phyloP scores from a whole-genome alignment of 2,329 filamentous ascomycete species.

The Sordariomycetes sp. region DNA sequence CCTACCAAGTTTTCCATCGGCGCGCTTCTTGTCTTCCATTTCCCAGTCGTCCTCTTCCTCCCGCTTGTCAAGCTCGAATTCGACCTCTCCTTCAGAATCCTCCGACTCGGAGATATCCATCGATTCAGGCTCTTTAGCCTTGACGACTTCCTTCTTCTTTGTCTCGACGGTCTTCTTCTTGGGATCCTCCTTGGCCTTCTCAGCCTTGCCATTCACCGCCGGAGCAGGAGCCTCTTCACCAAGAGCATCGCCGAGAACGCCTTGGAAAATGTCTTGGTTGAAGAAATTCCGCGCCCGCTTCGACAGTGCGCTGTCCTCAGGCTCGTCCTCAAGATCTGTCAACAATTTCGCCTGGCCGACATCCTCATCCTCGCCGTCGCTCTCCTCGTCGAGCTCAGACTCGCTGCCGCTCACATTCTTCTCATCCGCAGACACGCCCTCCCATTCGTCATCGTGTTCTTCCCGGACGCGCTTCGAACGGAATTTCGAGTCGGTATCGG shows the following conservation, averaged over 20 bases:
- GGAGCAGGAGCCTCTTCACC: slow-evolving; percentile 30
- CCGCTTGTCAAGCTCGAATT: slow-evolving; percentile 54
- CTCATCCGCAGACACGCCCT: slow-evolving; percentile 67
- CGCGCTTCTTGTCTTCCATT: slow-evolving; percentile 48
- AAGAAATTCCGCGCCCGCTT: slow-evolving; percentile 84
- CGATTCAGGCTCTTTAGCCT: slow-evolving; percentile 5
- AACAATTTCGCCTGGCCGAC: slow-evolving; percentile 19
- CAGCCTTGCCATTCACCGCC: slow-evolving; percentile 15
- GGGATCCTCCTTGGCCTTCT: slow-evolving; percentile 13
- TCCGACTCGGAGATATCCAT: slow-evolving; percentile 16
- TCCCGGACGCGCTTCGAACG: slow-evolving; percentile 81
- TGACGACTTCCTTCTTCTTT: slow-evolving; percentile 7
- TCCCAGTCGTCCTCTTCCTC: slow-evolving; percentile 53
- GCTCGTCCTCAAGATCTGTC: slow-evolving; percentile 32
- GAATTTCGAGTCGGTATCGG: slow-evolving; percentile 75
- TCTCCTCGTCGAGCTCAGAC: slow-evolving; percentile 41
- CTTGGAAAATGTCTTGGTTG: slow-evolving; percentile 87
- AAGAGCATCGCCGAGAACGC: slow-evolving; percentile 44
- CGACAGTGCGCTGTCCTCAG: slow-evolving; percentile 41
- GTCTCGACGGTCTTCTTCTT: slow-evolving; percentile 22
- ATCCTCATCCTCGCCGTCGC: slow-evolving; percentile 20
- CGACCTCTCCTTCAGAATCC: slow-evolving; percentile 19
- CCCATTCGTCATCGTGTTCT: slow-evolving; percentile 82
- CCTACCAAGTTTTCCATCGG: slow-evolving; percentile 53
- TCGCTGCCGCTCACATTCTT: slow-evolving; percentile 44